Evolutionary conservation across 305 asterid genomes (phyloP).

Genomic region (Fraxinus greggii): DNA sequence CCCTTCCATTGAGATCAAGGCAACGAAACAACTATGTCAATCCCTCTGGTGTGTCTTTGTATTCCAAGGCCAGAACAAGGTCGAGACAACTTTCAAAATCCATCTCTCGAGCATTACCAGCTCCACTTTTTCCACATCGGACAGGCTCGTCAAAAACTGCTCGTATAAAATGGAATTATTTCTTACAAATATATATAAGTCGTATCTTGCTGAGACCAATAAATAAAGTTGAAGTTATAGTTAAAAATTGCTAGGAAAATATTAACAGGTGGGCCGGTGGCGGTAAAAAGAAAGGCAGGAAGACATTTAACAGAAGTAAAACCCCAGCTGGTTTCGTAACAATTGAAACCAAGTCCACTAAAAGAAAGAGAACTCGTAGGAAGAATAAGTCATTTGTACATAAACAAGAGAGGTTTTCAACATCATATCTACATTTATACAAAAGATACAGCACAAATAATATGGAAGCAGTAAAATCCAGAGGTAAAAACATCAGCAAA

Average conservation of each 20-base stretch:
- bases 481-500: neutral
- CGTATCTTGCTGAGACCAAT: no score
- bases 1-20: conserved; percentile 87
- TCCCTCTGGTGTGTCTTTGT: conserved; percentile 95
- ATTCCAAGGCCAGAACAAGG: conserved; percentile 90
- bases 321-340: neutral
- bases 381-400: neutral
- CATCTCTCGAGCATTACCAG: conserved; percentile 89
- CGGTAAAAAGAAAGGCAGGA: neutral
- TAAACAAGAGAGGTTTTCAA: neutral
- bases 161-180: neutral
- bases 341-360: neutral
- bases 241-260: neutral
- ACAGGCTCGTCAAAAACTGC: conserved; percentile 96
- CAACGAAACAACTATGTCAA: conserved; percentile 86
- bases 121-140: conserved; percentile 86
- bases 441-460: neutral
- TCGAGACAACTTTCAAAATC: conserved; percentile 93
- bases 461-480: neutral
- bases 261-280: neutral
- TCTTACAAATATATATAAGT: no score
- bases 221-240: neutral
- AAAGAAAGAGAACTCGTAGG: neutral
- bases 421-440: neutral
- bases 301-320: neutral